phyloP scores from a whole-genome alignment of 1,284 basidiomycete species.

The Stygiomarasmius scandens region DNA sequence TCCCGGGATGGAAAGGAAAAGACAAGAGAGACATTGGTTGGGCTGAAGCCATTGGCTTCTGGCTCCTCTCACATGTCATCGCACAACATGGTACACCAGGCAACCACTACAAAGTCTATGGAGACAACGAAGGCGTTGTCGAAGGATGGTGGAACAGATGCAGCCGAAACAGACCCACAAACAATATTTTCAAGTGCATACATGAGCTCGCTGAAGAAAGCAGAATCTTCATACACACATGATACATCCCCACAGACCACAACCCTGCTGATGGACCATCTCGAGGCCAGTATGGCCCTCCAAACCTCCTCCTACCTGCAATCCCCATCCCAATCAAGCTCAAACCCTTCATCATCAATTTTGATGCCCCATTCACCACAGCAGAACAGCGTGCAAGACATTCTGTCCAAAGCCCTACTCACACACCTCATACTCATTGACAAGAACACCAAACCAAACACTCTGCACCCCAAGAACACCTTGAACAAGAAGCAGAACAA shows the following conservation, averaged over 20 bases:
- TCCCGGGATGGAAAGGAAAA: constrained; percentile 33
- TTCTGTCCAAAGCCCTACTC: neutral
- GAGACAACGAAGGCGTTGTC: constrained; percentile 42
- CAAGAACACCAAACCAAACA: neutral
- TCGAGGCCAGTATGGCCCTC: neutral
- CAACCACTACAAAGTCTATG: constrained; percentile 27
- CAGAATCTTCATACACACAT: neutral
- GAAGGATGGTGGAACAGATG: constrained; percentile 39
- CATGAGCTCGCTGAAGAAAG: constrained; percentile 10
- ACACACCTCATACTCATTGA: neutral
- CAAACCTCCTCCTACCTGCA: neutral
- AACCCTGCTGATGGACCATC: neutral
- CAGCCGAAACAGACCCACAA: constrained; percentile 32
- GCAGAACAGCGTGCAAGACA: constrained; percentile 6
- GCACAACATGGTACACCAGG: neutral
- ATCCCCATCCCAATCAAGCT: neutral
- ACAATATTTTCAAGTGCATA: constrained; percentile 26
- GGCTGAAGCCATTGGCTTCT: constrained; percentile 40
- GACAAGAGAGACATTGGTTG: constrained; percentile 32
- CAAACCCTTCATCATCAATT: constrained; percentile 20
- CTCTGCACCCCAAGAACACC: neutral
- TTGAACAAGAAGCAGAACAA: neutral
- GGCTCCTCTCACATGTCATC: constrained; percentile 33
- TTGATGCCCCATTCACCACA: constrained; percentile 20
- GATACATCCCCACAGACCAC: neutral